phyloP scores from a whole-genome alignment of 331 rosid species.

The Stylosanthes scabra region DNA sequence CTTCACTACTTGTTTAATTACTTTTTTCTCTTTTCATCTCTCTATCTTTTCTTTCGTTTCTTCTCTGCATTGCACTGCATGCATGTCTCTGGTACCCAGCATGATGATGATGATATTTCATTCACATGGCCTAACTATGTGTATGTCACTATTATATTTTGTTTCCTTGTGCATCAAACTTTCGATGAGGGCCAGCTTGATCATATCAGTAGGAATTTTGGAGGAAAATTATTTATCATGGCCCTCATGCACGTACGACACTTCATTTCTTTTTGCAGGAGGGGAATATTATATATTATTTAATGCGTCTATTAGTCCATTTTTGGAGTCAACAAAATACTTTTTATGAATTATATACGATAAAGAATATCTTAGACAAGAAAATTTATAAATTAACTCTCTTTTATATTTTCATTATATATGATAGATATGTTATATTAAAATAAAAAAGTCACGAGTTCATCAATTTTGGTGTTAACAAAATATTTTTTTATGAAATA shows the following conservation, averaged over 20 bases:
- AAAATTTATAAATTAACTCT: too few relatives aligned
- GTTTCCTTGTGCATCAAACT: background rate
- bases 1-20: background rate
- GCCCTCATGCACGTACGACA: conserved; percentile 2
- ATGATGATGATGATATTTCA: conserved; percentile 35
- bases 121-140: background rate
- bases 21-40: background rate
- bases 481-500: too few relatives aligned
- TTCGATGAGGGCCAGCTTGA: background rate
- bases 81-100: conserved; percentile 39
- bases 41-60: conserved; percentile 9
- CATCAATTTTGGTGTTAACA: too few relatives aligned
- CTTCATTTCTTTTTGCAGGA: background rate
- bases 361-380: too few relatives aligned
- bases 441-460: too few relatives aligned
- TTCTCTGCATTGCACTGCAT: conserved; percentile 46
- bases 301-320: too few relatives aligned
- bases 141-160: background rate
- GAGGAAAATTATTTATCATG: background rate
- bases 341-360: too few relatives aligned
- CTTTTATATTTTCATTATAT: too few relatives aligned
- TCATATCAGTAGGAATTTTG: background rate
- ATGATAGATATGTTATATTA: too few relatives aligned
- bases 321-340: too few relatives aligned
- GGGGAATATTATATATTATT: background rate